Percentiles rank a stretch among this genome's conserved stretches.
phyloP scores from a whole-genome alignment of 352 stramenopile genomes.

The Phytophthora fragariaefolia region DNA sequence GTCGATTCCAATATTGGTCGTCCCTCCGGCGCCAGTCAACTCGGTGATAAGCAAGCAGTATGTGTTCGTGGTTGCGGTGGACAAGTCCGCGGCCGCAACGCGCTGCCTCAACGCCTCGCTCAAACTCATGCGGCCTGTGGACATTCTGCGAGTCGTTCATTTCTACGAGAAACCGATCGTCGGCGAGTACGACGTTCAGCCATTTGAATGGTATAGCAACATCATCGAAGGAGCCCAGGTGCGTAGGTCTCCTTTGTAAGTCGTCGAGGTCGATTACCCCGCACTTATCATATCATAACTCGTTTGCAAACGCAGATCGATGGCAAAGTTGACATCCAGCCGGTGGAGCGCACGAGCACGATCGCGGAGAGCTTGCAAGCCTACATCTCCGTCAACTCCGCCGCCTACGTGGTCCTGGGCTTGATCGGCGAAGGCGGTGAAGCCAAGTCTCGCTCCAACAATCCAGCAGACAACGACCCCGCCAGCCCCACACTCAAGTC shows the following conservation, averaged over 20 bases:
- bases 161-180: slow-evolving; percentile 63
- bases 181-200: slow-evolving; percentile 40
- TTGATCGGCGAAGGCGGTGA: slow-evolving; percentile 35
- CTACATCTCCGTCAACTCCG: slow-evolving; percentile 46
- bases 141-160: slow-evolving; percentile 61
- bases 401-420: slow-evolving; percentile 59
- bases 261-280: too few relatives aligned
- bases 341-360: slow-evolving; percentile 44
- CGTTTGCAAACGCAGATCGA: slow-evolving; percentile 29
- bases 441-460: not conserved
- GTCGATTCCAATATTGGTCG: slow-evolving; percentile 43
- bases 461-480: not conserved
- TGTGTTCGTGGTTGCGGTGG: slow-evolving; percentile 65
- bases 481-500: not conserved
- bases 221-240: slow-evolving; percentile 40
- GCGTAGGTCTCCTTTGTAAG: not conserved
- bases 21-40: slow-evolving; percentile 60
- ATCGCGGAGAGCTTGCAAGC: slow-evolving; percentile 62
- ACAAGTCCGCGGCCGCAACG: slow-evolving; percentile 27
- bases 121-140: slow-evolving; percentile 58
- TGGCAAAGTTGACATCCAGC: slow-evolving; percentile 47
- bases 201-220: slow-evolving; percentile 42
- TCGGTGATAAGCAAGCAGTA: slow-evolving; percentile 46
- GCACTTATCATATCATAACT: not conserved
- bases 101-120: slow-evolving; percentile 58